Evolutionary conservation across 2,329 filamentous ascomycete species (phyloP).

Genomic region (Pseudomassariella vexata): DNA sequence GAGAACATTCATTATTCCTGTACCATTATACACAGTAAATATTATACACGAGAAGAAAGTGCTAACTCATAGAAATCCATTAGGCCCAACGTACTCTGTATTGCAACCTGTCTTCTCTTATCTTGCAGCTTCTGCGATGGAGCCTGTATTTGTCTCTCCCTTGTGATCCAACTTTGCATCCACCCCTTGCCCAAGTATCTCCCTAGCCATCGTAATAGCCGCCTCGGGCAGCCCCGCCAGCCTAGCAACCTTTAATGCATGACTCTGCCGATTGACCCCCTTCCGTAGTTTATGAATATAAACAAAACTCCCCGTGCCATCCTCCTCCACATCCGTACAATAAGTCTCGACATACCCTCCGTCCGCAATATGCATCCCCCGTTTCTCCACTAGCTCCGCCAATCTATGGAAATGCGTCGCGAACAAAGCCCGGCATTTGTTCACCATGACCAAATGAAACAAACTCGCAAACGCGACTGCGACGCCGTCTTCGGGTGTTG

Average conservation of each 20-base stretch:
- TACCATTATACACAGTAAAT: too few relatives aligned
- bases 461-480: slow-evolving; percentile 87
- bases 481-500: slow-evolving; percentile 84
- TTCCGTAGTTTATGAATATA: slow-evolving; percentile 78
- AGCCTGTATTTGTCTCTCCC: background rate
- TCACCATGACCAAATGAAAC: slow-evolving; percentile 73
- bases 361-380: slow-evolving; percentile 30
- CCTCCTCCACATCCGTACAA: slow-evolving; percentile 85
- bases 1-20: too few relatives aligned
- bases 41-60: background rate
- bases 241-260: slow-evolving; percentile 90
- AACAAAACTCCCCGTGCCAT: slow-evolving; percentile 63
- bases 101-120: slow-evolving; percentile 15
- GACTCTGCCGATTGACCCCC: slow-evolving; percentile 80
- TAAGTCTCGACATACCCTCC: slow-evolving; percentile 59
- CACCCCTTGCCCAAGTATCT: slow-evolving; percentile 38
- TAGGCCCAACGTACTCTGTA: too few relatives aligned
- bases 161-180: background rate
- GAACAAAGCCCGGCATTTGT: slow-evolving; percentile 76
- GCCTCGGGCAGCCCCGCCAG: slow-evolving; percentile 75
- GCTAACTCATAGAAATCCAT: too few relatives aligned
- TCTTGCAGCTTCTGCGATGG: slow-evolving; percentile 2
- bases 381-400: slow-evolving; percentile 65
- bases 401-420: slow-evolving; percentile 91
- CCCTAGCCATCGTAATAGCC: slow-evolving; percentile 62